phyloP scores from a whole-genome alignment of 2,329 filamentous ascomycete species.

The Apiospora kogelbergensis region DNA sequence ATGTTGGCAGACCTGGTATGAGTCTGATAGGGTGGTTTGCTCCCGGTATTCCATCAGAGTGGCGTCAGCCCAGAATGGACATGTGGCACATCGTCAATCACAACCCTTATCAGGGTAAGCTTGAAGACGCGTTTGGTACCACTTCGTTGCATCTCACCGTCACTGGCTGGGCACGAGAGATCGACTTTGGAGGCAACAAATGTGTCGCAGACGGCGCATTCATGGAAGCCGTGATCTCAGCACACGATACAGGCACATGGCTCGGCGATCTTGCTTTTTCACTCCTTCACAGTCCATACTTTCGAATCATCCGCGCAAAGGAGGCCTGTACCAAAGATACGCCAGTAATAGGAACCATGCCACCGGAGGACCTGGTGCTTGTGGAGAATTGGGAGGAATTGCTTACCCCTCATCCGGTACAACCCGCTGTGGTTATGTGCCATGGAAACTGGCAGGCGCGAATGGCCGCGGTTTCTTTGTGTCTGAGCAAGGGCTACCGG shows the following conservation, averaged over 20 bases:
- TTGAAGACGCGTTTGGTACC: background rate
- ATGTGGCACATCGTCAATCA: background rate
- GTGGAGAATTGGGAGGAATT: background rate
- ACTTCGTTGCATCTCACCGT: background rate
- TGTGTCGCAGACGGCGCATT: background rate
- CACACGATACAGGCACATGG: background rate
- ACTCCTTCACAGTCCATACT: too few species aligned
- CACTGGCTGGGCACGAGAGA: background rate
- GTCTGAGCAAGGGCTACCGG: background rate
- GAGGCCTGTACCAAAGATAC: background rate
- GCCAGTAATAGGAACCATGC: background rate
- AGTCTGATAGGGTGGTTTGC: background rate
- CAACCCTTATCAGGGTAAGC: background rate
- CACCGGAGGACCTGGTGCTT: background rate
- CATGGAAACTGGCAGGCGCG: constrained; percentile 3
- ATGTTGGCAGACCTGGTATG: background rate
- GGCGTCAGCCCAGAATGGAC: background rate
- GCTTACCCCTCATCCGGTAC: background rate
- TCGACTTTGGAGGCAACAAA: background rate
- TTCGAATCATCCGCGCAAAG: background rate
- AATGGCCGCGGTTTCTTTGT: background rate
- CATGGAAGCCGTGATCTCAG: background rate
- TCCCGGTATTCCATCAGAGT: background rate
- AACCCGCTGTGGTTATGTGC: background rate
- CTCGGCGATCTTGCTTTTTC: background rate